phyloP scores from a whole-genome alignment of 192 early-diverging fungal species.

The Backusella liffmaniae region DNA sequence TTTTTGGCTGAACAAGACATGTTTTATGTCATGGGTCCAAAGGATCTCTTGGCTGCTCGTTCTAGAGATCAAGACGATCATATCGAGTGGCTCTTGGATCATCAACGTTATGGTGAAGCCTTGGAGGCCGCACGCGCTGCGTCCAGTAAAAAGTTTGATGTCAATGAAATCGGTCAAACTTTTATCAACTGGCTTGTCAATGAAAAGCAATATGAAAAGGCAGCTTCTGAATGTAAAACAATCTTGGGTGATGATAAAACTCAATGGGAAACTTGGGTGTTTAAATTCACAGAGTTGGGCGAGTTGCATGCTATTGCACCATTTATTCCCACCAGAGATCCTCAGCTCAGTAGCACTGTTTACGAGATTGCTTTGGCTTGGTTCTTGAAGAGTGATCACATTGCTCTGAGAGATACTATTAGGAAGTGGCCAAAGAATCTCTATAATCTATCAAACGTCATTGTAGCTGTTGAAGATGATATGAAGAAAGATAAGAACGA shows the following conservation, averaged over 20 bases:
- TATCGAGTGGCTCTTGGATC: constrained; percentile 89
- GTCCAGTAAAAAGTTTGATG: constrained; percentile 48
- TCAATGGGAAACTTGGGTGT: constrained; percentile 93
- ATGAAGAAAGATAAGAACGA: constrained; percentile 58
- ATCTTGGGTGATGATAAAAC: constrained; percentile 67
- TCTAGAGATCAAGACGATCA: constrained; percentile 92
- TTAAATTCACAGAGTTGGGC: constrained; percentile 77
- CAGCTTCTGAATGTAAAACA: constrained; percentile 70
- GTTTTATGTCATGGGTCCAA: constrained; percentile 93
- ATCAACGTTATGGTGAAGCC: constrained; percentile 78
- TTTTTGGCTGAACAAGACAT: constrained; percentile 66
- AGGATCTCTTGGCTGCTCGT: constrained; percentile 87
- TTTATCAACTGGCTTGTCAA: constrained; percentile 78
- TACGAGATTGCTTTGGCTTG: constrained; percentile 88
- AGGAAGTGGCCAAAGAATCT: constrained; percentile 76
- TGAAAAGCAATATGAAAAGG: constrained; percentile 56
- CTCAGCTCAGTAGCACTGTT: constrained; percentile 72
- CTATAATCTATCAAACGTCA: constrained; percentile 75
- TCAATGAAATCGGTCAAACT: constrained; percentile 79
- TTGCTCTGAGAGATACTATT: constrained; percentile 58
- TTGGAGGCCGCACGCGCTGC: constrained; percentile 61
- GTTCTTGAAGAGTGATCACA: constrained; percentile 62
- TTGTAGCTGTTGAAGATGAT: constrained; percentile 71
- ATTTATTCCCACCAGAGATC: constrained; percentile 72
- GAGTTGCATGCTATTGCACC: constrained; percentile 73